Evolutionary conservation across 2,329 filamentous ascomycete species (phyloP).

Genomic region (Pseudopyrenochaeta lycopersici): DNA sequence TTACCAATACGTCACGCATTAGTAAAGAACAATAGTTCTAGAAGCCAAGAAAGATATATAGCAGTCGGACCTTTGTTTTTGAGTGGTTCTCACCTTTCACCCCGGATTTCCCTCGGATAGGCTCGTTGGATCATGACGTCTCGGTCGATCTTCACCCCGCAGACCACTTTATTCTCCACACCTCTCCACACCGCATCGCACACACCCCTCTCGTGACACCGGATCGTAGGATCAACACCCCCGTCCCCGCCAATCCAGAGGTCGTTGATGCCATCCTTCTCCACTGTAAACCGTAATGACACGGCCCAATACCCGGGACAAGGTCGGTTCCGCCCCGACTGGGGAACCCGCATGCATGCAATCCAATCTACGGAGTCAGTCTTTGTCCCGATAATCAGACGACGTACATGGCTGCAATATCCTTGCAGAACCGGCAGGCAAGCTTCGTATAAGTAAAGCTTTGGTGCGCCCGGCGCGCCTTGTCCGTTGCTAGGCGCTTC

Average conservation of each 20-base stretch:
- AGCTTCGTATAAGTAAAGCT: conserved; percentile 28
- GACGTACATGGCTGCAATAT: conserved; percentile 17
- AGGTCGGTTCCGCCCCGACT: conserved; percentile 1
- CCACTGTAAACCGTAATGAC: not conserved
- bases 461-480: conserved; percentile 8
- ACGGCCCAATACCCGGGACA: conserved; percentile 2
- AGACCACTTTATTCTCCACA: not conserved
- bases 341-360: conserved; percentile 8
- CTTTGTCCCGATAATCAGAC: not conserved
- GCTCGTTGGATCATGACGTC: conserved; percentile 2
- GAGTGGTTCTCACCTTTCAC: not conserved
- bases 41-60: not conserved
- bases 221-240: conserved; percentile 9
- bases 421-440: conserved; percentile 3
- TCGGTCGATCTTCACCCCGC: conserved; percentile 24
- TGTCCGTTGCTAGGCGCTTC: conserved; percentile 5
- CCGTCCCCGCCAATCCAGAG: not conserved
- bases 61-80: not conserved
- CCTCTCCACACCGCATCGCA: no score
- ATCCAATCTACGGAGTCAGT: not conserved
- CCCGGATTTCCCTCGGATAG: not conserved
- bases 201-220: conserved; percentile 4
- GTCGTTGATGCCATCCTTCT: conserved; percentile 2
- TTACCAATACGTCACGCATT: no score
- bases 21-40: not conserved